Evolutionary conservation across 257 asterid genomes (phyloP), one percentile per base, ranked within the genome.

Genomic region (Solanum chaucha): DNA sequence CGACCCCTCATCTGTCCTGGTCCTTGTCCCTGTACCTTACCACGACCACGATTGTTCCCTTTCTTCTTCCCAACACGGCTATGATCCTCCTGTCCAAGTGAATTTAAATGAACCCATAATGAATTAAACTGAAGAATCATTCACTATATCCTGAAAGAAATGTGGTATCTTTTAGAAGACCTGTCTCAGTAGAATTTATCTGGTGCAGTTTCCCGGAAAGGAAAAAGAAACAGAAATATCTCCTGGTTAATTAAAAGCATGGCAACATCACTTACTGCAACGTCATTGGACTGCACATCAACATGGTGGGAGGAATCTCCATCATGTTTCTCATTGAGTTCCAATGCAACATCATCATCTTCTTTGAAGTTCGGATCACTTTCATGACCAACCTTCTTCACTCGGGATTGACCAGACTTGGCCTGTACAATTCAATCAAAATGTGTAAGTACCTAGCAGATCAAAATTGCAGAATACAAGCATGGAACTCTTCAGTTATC

Each of bases 381-480:
- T 84, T 93, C 98, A 84, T 89, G 92, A 87, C 92, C 92, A 86
- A 84, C 91, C 88, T 92, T 94, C 92, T 90, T 94, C 10, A 36
- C 87, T 85, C 95, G 93, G 46, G 88, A 73, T 75, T 92, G 96
- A 82, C 91, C 88, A 86, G 91, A 87, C 86, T 95, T 95, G 48
- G 90, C 90, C 99, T 93, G 90, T 34, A 77, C 80, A 65, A 40
- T 82, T 9, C 72, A 74, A 71, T 77, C 67, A n/a, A 81, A 87
- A n/a, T 75, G 80, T 5, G 3, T 17, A 61, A 78, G 73, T n/a
- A 75, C 41, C 68, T 28, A 36, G 85, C 17, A 80, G 48, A 77
- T 58, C 28, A 68, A 64, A 86, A 58, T 41, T 75, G 85, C 15
- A 35, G 36, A 58, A 86, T 22, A 64, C 64, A 24, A 61, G 34